These are phyloP conservation scores for Gremmenia infestans DNA, from an alignment of 2,329 filamentous ascomycete genomes.

Conservation along the genomic window DNA sequence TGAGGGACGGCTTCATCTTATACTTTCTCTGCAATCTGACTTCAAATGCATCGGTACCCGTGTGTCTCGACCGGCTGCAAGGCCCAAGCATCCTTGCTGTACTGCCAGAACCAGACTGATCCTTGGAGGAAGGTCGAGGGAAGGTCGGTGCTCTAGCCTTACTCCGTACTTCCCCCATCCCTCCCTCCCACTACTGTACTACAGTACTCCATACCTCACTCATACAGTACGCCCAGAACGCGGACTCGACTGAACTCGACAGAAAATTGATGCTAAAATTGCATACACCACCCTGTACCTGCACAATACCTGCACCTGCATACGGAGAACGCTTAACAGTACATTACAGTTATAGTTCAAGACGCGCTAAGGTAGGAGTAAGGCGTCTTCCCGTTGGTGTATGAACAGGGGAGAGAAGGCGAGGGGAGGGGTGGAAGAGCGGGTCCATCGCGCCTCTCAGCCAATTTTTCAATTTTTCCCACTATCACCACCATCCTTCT, in stretches of 20 bases:
- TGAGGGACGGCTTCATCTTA: background rate
- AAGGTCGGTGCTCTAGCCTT: background rate
- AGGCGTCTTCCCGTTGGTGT: background rate
- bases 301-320: background rate
- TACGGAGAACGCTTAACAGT: background rate
- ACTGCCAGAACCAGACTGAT: background rate
- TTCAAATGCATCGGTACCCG: background rate
- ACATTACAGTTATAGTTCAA: background rate
- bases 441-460: background rate
- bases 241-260: no score
- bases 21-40: background rate
- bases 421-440: background rate
- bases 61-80: background rate
- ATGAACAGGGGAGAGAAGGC: background rate
- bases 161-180: no score
- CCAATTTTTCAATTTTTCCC: background rate
- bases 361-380: slow-evolving; percentile 1
- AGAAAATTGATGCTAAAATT: slow-evolving; percentile 14
- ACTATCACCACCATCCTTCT: background rate
- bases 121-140: background rate
- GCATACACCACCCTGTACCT: background rate
- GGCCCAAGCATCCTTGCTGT: background rate
- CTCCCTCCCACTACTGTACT: no score
- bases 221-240: no score
- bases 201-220: background rate